Evolutionary conservation across 352 stramenopile species (phyloP), one percentile per base, ranked within the genome.

Genomic region (Aphanomyces euteiches): DNA sequence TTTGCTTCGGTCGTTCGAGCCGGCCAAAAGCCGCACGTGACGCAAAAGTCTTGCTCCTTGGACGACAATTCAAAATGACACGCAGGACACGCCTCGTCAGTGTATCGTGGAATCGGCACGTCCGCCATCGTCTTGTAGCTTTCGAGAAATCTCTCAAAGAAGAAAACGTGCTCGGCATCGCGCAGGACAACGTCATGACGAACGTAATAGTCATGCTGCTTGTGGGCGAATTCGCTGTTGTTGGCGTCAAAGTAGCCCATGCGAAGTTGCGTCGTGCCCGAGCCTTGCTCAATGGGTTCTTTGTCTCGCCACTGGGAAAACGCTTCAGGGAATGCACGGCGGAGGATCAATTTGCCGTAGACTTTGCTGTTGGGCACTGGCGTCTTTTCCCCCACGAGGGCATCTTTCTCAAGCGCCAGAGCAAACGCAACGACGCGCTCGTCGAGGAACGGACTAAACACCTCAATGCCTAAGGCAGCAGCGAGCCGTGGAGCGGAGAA

Each of bases 231-330:
- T 34, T 73, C 57, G 0, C 69, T 75, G 74, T 74, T 85, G 59
- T 76, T 69, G 36, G 65, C 57, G 60, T 90, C 78, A 63, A 92
- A 92, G 72, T 81, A 85, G 6, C 84, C 84, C 34, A 86, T 75
- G 5, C 84, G 78, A 10, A 92, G 74, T 39, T 78, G 75, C 0
- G 87, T 95, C 19, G 83, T 91, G 4, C 90, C 90, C 1, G 81
- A 77, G 47, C 90, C 90, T 56, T 89, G 73, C 58, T 97, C 90
- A 63, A 97, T 97, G 1, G 90, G 90, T 75, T 96, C 79, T 68
- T 97, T 97, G 7, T 78, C 68, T 4, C 90, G 85, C 90, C 90
- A 97, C 53, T 92, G 88, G 3, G 85, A 90, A 36, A 82, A 88
- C 15, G 79, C 84, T 58, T 94, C 87, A 13, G 87, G 87, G 64